Evolutionary conservation across 2,329 filamentous ascomycete genomes (phyloP).

Genomic region (Trichophyton simii): DNA sequence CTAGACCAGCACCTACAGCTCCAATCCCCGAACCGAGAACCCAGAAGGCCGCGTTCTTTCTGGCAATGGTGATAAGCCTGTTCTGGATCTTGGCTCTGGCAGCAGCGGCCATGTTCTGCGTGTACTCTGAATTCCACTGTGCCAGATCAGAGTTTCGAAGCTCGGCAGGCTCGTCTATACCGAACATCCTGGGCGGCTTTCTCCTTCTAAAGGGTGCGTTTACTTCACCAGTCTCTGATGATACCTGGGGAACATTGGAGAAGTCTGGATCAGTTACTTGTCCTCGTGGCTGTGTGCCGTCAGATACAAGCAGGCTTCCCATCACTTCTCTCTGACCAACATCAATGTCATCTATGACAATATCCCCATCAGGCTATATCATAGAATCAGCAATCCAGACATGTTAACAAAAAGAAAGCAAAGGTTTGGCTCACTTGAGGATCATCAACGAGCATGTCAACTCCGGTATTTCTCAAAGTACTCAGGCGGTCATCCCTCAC

Average conservation of each 20-base stretch:
- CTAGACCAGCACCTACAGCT: conserved; percentile 38
- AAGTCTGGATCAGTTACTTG: conserved; percentile 14
- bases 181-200: conserved; percentile 30
- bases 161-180: conserved; percentile 38
- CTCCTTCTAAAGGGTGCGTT: conserved; percentile 20
- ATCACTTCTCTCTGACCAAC: conserved; percentile 5
- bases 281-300: not conserved
- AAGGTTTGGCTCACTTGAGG: not conserved
- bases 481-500: not conserved
- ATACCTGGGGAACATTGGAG: conserved; percentile 7
- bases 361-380: conserved; percentile 8
- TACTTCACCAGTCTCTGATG: conserved; percentile 13
- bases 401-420: not conserved
- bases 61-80: conserved; percentile 37
- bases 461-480: not conserved
- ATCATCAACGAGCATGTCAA: not conserved
- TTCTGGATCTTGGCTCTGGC: conserved; percentile 33
- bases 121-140: conserved; percentile 47
- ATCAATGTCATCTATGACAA: conserved; percentile 16
- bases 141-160: conserved; percentile 45
- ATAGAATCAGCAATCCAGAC: not conserved
- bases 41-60: conserved; percentile 51
- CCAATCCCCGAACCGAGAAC: conserved; percentile 47
- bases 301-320: conserved; percentile 15
- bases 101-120: conserved; percentile 46